These are phyloP conservation scores for Elsinoe necatrix DNA, from an alignment of 2,329 filamentous ascomycete genomes.

Conservation along the genomic window DNA sequence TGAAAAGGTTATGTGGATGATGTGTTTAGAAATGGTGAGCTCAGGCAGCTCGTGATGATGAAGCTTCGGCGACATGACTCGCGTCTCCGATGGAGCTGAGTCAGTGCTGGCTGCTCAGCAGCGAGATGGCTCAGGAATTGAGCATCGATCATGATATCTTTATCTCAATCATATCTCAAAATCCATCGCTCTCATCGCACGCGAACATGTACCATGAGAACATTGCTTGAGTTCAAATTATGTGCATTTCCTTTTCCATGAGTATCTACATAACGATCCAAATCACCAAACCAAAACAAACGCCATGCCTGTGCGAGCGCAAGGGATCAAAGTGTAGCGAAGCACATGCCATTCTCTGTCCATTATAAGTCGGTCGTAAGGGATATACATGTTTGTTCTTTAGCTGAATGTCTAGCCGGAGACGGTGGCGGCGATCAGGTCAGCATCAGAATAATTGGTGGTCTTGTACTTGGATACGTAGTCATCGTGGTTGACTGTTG, in stretches of 20 bases:
- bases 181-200: no score
- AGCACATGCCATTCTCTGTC: slow-evolving; percentile 5
- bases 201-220: no score
- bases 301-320: background rate
- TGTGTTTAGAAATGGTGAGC: slow-evolving; percentile 7
- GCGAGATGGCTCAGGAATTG: no score
- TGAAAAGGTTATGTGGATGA: background rate
- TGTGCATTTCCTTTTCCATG: background rate
- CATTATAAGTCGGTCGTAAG: background rate
- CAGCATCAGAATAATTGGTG: slow-evolving; percentile 48
- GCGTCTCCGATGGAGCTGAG: background rate
- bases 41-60: slow-evolving; percentile 13
- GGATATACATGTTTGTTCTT: background rate
- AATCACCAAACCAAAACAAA: background rate
- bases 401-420: slow-evolving; percentile 23
- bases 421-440: slow-evolving; percentile 27
- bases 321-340: background rate
- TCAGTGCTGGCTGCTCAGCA: background rate
- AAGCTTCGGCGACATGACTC: slow-evolving; percentile 11
- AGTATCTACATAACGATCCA: background rate
- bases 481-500: slow-evolving; percentile 66
- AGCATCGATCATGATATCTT: no score
- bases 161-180: no score
- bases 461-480: slow-evolving; percentile 68
- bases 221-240: no score